Conservation (phyloP, 1,284 basidiomycete genomes). For the Rhodofomes roseus region DNA sequence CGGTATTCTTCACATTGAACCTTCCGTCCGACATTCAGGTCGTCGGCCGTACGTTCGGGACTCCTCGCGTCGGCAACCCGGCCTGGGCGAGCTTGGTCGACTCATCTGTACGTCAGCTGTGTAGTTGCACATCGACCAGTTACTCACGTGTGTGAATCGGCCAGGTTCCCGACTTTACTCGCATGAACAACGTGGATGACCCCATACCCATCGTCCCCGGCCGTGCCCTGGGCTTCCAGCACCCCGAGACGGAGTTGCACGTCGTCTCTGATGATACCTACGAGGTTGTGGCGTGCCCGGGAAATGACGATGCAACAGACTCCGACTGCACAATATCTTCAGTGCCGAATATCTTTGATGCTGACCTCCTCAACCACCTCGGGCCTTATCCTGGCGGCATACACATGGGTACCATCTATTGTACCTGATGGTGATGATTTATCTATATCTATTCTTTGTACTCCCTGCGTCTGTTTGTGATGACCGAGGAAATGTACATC, state of each 20-base stretch:
- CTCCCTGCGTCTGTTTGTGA: too few relatives aligned
- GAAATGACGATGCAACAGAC: constrained; percentile 46
- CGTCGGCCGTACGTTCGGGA: constrained; percentile 37
- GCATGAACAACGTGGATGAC: constrained; percentile 36
- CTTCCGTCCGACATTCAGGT: constrained; percentile 31
- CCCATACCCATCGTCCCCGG: constrained; percentile 39
- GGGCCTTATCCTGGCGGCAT: constrained; percentile 51
- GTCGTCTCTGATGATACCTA: constrained; percentile 24
- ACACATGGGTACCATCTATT: constrained; percentile 46
- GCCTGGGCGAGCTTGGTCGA: constrained; percentile 32
- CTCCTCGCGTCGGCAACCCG: constrained; percentile 35
- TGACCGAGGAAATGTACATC: too few relatives aligned
- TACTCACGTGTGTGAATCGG: neutral
- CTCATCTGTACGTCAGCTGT: constrained; percentile 13
- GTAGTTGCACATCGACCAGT: neutral
- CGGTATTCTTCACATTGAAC: constrained; percentile 33
- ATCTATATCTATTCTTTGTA: too few relatives aligned
- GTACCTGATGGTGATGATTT: constrained; percentile 21
- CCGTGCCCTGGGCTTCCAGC: constrained; percentile 35
- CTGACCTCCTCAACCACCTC: constrained; percentile 46
- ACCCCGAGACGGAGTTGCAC: constrained; percentile 36
- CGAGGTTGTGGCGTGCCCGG: constrained; percentile 30
- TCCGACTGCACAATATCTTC: constrained; percentile 40
- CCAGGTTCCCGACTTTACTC: constrained; percentile 30
- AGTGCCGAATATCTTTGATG: constrained; percentile 40